A percentile compares a stretch with the other conserved stretches of the same genome.
Conservation (phyloP, 768 basidiomycete genomes). For the Mycena epipterygia region DNA sequence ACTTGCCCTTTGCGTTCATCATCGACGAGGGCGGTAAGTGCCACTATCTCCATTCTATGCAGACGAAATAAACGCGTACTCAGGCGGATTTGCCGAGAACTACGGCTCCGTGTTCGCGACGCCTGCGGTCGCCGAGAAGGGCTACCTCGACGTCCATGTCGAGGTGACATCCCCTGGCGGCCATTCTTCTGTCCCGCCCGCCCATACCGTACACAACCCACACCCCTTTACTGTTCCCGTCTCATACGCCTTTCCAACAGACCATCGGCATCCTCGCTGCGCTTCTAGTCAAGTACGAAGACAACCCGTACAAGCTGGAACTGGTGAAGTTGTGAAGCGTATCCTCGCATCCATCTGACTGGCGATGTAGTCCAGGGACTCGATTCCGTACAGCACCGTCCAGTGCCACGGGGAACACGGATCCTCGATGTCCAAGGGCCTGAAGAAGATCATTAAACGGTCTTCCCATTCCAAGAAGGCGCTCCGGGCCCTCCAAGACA, state of each 20-base stretch:
- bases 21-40: slow-evolving; percentile 88
- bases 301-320: slow-evolving; percentile 66
- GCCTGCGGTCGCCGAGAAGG: slow-evolving; percentile 82
- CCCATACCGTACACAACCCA: slow-evolving; percentile 72
- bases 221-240: neutral
- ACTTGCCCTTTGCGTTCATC: slow-evolving; percentile 77
- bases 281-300: slow-evolving; percentile 77
- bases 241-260: slow-evolving; percentile 47
- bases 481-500: slow-evolving; percentile 65
- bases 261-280: slow-evolving; percentile 86
- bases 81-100: slow-evolving; percentile 64
- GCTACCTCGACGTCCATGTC: slow-evolving; percentile 73
- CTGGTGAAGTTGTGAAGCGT: slow-evolving; percentile 52
- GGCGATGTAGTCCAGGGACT: slow-evolving; percentile 60
- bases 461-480: slow-evolving; percentile 65
- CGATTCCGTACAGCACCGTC: slow-evolving; percentile 70
- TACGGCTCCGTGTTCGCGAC: slow-evolving; percentile 70
- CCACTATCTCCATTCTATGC: neutral
- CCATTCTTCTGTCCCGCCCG: slow-evolving; percentile 88
- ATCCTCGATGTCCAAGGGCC: slow-evolving; percentile 60
- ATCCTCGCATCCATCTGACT: neutral
- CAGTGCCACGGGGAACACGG: slow-evolving; percentile 78
- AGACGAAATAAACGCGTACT: neutral
- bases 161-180: slow-evolving; percentile 81
- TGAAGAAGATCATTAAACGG: slow-evolving; percentile 62